Evolutionary conservation across 2,329 filamentous ascomycete genomes (phyloP), one percentile per base, ranked within the genome.

Genomic region (Trichoderma brevicompactum): DNA sequence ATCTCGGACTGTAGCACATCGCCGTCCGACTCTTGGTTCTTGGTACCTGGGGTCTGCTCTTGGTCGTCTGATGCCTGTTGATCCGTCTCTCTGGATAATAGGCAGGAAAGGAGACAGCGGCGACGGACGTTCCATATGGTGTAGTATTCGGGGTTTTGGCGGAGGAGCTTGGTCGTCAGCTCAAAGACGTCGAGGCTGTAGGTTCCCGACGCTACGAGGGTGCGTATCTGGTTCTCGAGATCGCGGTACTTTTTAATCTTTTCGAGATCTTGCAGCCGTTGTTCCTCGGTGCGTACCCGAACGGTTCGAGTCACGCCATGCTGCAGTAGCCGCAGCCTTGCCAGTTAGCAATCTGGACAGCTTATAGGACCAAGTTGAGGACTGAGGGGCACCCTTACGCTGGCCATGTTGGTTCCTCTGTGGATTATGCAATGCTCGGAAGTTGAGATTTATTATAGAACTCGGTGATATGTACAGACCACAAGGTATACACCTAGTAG

Each of bases 121-220:
- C 95, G 89, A 74, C 95, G 89, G 80, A 89, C 86, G 83, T 96
- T 96, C 92, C 92, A 96, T 84, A 92, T 85, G 65, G 92, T 94
- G 80, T 95, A 95, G 81, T 94, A 94, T 78, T 96, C 92, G 32
- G 92, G 92, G 76, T 96, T 96, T 72, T 89, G 85, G 53, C 84
- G 85, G 62, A 94, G 83, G 50, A 95, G 85, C 70, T 86, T 87
- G n/a, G 89, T 88, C 40, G 89, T 91, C 63, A 91, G 84, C 68
- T 85, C 79, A 71, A 94, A 86, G 46, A 87, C 85, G 64, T 87
- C 81, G 9, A 46, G 41, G 32, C 3, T 36, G 64, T 36, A 46
- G 46, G 54, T 28, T 13, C 65, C 32, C 52, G 56, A 62, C 59
- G 62, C 72, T 36, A 92, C 90, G 80, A 89, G 88, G n/a, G 81